These are phyloP conservation scores for Mycosphaerella arachidis DNA, from an alignment of 2,329 filamentous ascomycete species.

Conservation along the genomic window DNA sequence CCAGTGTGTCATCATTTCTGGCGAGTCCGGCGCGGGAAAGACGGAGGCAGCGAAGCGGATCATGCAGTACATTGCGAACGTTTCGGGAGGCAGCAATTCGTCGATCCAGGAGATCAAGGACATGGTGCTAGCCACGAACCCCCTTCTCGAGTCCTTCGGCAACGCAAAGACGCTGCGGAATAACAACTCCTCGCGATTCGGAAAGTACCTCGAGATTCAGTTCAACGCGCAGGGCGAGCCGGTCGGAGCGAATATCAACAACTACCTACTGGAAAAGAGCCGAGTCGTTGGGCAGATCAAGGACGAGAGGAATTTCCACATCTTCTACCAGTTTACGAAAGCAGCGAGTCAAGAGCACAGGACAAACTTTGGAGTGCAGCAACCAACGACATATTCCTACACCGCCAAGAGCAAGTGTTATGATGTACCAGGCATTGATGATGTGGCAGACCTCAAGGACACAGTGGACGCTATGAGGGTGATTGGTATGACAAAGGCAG, in stretches of 20 bases:
- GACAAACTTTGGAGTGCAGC: constrained; percentile 84
- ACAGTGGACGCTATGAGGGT: constrained; percentile 91
- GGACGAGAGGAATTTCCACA: constrained; percentile 98
- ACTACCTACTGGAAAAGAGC: constrained; percentile 93
- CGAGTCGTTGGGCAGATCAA: constrained; percentile 90
- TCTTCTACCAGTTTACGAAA: constrained; percentile 99
- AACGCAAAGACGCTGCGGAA: constrained; percentile 97
- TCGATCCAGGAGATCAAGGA: constrained; percentile 97
- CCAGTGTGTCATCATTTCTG: constrained; percentile 98
- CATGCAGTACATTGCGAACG: constrained; percentile 99
- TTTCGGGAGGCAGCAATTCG: constrained; percentile 77
- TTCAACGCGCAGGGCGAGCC: constrained; percentile 91
- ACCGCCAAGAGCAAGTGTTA: constrained; percentile 92
- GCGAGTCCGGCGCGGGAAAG: constrained; percentile 96
- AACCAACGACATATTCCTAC: constrained; percentile 87
- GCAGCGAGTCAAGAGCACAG: constrained; percentile 82
- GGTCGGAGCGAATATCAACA: constrained; percentile 94
- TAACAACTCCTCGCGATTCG: constrained; percentile 98
- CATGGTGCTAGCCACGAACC: constrained; percentile 98
- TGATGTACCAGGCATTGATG: constrained; percentile 91
- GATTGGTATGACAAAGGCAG: constrained; percentile 79
- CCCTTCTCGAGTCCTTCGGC: constrained; percentile 92
- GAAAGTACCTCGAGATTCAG: constrained; percentile 95
- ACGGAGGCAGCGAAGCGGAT: constrained; percentile 97
- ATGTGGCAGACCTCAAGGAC: constrained; percentile 80